Base-by-base conservation (phyloP, 129 eudicot genomes). In the Flaveria ramosissima region DNA sequence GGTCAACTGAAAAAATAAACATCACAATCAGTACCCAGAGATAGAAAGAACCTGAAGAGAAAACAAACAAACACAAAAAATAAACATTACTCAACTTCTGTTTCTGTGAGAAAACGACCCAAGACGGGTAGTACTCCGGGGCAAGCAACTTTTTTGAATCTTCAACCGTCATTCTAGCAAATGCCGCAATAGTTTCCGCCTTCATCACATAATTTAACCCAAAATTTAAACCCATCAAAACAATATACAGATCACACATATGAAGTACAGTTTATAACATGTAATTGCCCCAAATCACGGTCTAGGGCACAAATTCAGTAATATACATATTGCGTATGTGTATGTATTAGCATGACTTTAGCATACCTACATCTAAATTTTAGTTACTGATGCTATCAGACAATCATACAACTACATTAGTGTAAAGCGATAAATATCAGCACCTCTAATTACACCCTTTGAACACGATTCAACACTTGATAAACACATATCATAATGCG, bases 131-230 rank as follows among this genome's bases (percentile, higher is more conserved):
- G 70, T 81, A 83, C 66, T 86, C 92, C 19, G 93, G 93, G 17
- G 96, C 23, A 36, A 94, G 88, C 72, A 94, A 68, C 89, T 89
- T 94, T 82, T 92, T 94, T 23, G 99, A 94, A 94, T 94, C 99
- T 77, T 91, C 97, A 76, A 91, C 97, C 41, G 99, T 94, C 99
- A 94, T 94, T 74, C 94, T 94, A 1, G 99, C 99, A 82, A 94
- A 89, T 76, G 97, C 93, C 80, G 97, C 97, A 48, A 94, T 78
- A 6, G 96, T 91, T 26, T 84, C 68, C 61, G 99, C 99, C 99
- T 94, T 68, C 79, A 75, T 50, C 60, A 21, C 59, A 74, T 20
- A 78, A 17, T 51, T 48, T 20, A 65, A 78, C 75, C 48, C 60
- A 77, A 72, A 73, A 48, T 15, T 62, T 2, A 62, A 7, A 27